phyloP scores from a whole-genome alignment of 1,284 basidiomycete genomes.

The Irpex sp. region DNA sequence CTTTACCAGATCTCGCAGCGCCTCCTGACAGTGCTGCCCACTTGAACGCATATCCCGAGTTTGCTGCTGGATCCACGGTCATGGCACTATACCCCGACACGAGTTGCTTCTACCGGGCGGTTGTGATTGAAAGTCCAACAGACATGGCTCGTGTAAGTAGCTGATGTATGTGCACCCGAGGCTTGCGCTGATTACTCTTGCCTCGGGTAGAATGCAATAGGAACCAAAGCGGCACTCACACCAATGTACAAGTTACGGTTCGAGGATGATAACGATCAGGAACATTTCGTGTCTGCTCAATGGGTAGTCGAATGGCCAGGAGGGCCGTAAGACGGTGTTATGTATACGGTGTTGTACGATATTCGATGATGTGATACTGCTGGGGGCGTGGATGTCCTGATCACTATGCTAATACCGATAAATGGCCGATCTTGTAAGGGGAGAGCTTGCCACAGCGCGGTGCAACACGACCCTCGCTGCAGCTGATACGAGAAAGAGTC shows the following conservation, averaged over 20 bases:
- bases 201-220: conserved; percentile 8
- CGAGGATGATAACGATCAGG: conserved; percentile 78
- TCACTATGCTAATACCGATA: too few relatives aligned
- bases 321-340: conserved; percentile 2
- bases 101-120: conserved; percentile 80
- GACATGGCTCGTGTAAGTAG: conserved; percentile 49
- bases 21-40: conserved; percentile 53
- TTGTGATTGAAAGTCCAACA: conserved; percentile 63
- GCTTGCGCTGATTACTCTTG: conserved; percentile 4
- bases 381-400: too few relatives aligned
- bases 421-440: too few relatives aligned
- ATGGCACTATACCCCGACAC: conserved; percentile 82
- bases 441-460: too few relatives aligned
- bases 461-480: too few relatives aligned
- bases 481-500: too few relatives aligned
- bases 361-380: too few relatives aligned
- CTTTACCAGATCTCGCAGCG: conserved; percentile 66
- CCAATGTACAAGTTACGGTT: conserved; percentile 71
- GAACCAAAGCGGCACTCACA: conserved; percentile 29
- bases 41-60: conserved; percentile 63
- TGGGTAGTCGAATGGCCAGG: conserved; percentile 75
- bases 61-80: conserved; percentile 63
- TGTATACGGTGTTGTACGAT: too few relatives aligned
- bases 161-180: conserved; percentile 1
- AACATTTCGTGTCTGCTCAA: conserved; percentile 63